A percentile compares a stretch with the other conserved stretches of the same genome.
Conservation (phyloP, 768 basidiomycete genomes). For the Pleurotus salmoneostramineus region DNA sequence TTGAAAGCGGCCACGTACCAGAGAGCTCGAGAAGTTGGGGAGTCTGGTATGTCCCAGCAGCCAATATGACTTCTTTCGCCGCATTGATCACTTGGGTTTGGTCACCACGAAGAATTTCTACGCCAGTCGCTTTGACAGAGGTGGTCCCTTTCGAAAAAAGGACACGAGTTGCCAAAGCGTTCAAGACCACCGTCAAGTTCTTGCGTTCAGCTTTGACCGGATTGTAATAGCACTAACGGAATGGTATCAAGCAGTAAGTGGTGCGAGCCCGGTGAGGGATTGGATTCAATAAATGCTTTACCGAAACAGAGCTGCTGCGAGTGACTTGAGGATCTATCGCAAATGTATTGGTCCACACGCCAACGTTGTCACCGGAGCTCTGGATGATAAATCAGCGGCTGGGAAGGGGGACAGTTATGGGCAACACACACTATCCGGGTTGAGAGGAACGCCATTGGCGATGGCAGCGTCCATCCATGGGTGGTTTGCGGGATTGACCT, state of each 20-base stretch:
- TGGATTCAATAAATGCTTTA: too few relatives aligned
- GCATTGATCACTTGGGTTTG: slow-evolving; percentile 13
- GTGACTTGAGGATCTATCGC: not conserved
- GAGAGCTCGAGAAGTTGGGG: slow-evolving; percentile 26
- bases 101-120: slow-evolving; percentile 16
- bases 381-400: not conserved
- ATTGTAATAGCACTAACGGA: slow-evolving; percentile 43
- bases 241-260: too few relatives aligned
- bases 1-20: slow-evolving; percentile 8
- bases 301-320: not conserved
- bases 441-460: not conserved
- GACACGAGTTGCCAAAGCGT: slow-evolving; percentile 18
- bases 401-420: not conserved
- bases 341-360: not conserved
- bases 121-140: slow-evolving; percentile 12
- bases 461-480: not conserved
- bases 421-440: not conserved
- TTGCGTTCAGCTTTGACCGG: slow-evolving; percentile 37
- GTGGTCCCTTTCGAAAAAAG: not conserved
- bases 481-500: not conserved
- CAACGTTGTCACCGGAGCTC: not conserved
- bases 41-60: slow-evolving; percentile 20
- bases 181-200: slow-evolving; percentile 19
- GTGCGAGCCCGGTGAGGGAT: too few relatives aligned
- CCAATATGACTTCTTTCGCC: slow-evolving; percentile 42